Conservation (phyloP, 1,284 basidiomycete species). For the Paramarasmius palmivorus region DNA sequence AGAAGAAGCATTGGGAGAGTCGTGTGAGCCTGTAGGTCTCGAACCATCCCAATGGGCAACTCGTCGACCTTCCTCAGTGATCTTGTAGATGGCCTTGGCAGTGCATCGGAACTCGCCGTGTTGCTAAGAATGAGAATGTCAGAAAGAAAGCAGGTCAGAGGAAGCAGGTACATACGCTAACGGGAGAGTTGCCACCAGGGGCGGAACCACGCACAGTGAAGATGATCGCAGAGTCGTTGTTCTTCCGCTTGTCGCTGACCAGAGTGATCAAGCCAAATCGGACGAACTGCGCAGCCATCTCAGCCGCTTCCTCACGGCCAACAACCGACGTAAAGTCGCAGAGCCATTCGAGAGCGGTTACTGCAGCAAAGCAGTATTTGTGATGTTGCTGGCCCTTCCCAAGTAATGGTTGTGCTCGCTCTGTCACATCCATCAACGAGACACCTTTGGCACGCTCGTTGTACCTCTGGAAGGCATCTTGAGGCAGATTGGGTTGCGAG, state of each 20-base stretch:
- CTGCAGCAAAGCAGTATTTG: constrained; percentile 86
- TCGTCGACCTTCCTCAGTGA: constrained; percentile 88
- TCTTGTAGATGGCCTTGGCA: constrained; percentile 90
- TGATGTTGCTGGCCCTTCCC: constrained; percentile 51
- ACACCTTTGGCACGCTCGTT: constrained; percentile 80
- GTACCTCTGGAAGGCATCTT: constrained; percentile 75
- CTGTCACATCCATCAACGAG: constrained; percentile 67
- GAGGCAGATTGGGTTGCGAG: constrained; percentile 42
- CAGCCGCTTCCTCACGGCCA: constrained; percentile 94
- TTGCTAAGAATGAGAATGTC: constrained; percentile 48
- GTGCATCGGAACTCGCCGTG: constrained; percentile 95
- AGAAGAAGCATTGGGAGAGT: constrained; percentile 67
- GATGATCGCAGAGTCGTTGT: constrained; percentile 86
- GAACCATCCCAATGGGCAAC: constrained; percentile 80
- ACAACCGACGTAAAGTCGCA: constrained; percentile 97
- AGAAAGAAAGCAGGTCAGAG: constrained; percentile 12
- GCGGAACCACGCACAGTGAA: constrained; percentile 86
- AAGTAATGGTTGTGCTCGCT: constrained; percentile 54
- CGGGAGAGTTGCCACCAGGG: constrained; percentile 69
- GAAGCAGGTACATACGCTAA: constrained; percentile 54
- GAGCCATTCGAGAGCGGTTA: constrained; percentile 92
- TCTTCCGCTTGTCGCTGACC: constrained; percentile 86
- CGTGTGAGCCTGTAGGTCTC: constrained; percentile 33
- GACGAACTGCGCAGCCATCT: constrained; percentile 97
- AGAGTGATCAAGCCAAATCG: constrained; percentile 89